Percentiles rank a stretch among this genome's conserved stretches.
These are phyloP conservation scores for Cornus florida DNA, from an alignment of 148 eudicot species.

Conservation along the genomic window DNA sequence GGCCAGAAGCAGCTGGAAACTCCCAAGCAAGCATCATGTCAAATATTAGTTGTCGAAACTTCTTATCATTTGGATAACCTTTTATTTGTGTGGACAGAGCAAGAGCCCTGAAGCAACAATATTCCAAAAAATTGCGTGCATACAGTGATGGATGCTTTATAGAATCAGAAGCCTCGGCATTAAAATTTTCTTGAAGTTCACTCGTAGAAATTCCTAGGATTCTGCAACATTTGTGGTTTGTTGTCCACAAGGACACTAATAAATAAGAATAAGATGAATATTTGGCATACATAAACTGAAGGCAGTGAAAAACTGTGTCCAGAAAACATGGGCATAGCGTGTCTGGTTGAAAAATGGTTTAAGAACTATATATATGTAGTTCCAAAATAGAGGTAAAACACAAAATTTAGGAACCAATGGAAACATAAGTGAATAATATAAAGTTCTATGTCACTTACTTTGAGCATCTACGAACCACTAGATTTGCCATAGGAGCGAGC, in stretches of 20 bases:
- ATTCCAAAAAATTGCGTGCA: constrained; percentile 85
- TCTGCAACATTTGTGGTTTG: constrained; percentile 45
- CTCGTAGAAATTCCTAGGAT: constrained; percentile 57
- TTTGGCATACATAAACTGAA: not conserved
- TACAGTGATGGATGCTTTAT: constrained; percentile 56
- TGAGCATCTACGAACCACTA: constrained; percentile 77
- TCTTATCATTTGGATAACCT: constrained; percentile 77
- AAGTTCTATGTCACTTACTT: constrained; percentile 36
- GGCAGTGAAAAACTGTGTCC: not conserved
- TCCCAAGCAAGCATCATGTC: constrained; percentile 99
- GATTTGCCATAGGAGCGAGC: constrained; percentile 76
- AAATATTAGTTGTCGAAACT: constrained; percentile 76
- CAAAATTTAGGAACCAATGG: not conserved
- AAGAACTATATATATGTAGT: no score
- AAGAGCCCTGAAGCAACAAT: constrained; percentile 89
- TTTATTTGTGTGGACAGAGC: constrained; percentile 61
- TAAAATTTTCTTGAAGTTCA: constrained; percentile 72
- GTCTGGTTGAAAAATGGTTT: not conserved
- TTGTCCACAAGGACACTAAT: constrained; percentile 9
- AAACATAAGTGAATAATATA: not conserved
- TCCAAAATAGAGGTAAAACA: not conserved
- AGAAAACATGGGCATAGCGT: not conserved
- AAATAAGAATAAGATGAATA: not conserved
- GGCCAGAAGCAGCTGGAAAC: constrained; percentile 70
- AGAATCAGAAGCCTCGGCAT: constrained; percentile 66